Base-by-base conservation (phyloP, 306 rosid genomes). In the Quercus rubra region DNA sequence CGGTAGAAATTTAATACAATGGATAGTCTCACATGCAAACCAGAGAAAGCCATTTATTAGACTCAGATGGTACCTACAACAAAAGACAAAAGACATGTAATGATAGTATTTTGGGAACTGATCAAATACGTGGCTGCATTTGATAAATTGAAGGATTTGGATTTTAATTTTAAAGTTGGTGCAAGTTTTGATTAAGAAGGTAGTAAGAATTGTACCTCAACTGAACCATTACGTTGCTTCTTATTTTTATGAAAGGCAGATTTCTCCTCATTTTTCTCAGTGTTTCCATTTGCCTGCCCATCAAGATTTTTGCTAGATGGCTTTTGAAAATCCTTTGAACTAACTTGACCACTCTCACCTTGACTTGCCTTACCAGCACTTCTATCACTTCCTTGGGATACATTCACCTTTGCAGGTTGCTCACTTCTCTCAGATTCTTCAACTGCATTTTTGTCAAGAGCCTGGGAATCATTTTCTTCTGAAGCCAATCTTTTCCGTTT, bases 401-500 rank as follows among this genome's bases (percentile, higher is more conserved):
- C 83, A 69, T 84, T 57, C 38, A 74, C 21, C 70, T 79, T 77
- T 54, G 33, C 77, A 14, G 78, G 76, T 46, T 78, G 85, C 52
- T 80, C 71, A 59, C 73, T 81, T 83, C 71, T 87, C 74, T 41
- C 46, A 0, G 46, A 41, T 80, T 86, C 91, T 74, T 94, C 99
- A 59, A 67, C 83, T 77, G n/a, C 85, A 77, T 68, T 78, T 49
- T 72, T 77, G 64, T 91, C 89, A 1, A 41, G 70, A 68, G 73
- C 77, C 74, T 83, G 79, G 35, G 74, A 70, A 74, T 78, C 85
- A 84, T 75, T 84, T 71, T 83, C 89, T 72, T 87, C 93, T 66
- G 92, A 85, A 73, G 49, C 80, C 66, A 69, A 38, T 78, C 94
- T 90, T 88, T 88, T 91, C 18, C 95, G 84, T 71, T 92, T 94